Evolutionary conservation across 2,329 filamentous ascomycete genomes (phyloP).

Genomic region (Mycosphaerella sp.): DNA sequence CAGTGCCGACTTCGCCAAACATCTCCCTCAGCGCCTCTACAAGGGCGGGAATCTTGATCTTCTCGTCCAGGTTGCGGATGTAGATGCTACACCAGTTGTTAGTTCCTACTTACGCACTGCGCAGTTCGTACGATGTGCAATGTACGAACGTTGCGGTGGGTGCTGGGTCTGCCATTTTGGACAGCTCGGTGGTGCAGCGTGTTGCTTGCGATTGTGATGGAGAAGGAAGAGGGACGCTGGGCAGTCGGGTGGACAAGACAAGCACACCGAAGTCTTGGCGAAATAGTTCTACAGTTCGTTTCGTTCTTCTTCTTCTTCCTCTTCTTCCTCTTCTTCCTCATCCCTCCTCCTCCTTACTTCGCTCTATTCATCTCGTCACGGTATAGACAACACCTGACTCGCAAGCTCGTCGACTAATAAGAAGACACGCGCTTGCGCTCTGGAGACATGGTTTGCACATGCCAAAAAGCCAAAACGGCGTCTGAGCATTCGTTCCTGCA

Average conservation of each 20-base stretch:
- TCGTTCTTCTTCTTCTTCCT: too few species aligned
- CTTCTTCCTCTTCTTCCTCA: too few species aligned
- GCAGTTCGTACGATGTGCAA: slow-evolving; percentile 38
- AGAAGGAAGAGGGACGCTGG: background rate
- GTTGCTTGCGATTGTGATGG: background rate
- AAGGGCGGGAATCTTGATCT: slow-evolving; percentile 73
- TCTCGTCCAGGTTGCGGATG: slow-evolving; percentile 81
- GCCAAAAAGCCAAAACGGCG: background rate
- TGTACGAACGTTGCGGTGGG: slow-evolving; percentile 40
- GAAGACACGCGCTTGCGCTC: too few species aligned
- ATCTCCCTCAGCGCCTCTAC: slow-evolving; percentile 67
- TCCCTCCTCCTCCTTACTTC: too few species aligned
- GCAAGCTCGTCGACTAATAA: too few species aligned
- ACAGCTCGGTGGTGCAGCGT: background rate
- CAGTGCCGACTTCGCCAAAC: slow-evolving; percentile 81
- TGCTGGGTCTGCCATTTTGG: slow-evolving; percentile 20
- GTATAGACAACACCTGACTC: too few species aligned
- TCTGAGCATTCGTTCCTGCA: slow-evolving; percentile 14
- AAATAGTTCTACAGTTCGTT: too few species aligned
- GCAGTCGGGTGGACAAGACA: background rate
- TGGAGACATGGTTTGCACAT: background rate
- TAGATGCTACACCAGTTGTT: slow-evolving; percentile 31
- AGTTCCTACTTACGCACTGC: slow-evolving; percentile 23
- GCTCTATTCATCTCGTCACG: too few species aligned
- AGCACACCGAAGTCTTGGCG: too few species aligned